Conservation (phyloP, 2,329 filamentous ascomycete species). For the Lachnellula subtilissima region DNA sequence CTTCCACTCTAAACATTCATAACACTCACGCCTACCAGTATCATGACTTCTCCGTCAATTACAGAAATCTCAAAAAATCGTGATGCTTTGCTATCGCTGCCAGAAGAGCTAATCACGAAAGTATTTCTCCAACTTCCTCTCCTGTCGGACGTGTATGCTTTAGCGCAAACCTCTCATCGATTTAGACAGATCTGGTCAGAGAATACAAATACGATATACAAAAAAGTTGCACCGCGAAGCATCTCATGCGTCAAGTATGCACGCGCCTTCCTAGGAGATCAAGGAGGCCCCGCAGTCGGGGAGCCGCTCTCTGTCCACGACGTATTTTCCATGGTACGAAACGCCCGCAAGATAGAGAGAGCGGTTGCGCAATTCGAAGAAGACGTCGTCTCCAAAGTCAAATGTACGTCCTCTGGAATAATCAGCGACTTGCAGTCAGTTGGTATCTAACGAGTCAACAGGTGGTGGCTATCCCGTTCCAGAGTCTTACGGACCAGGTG, state of each 20-base stretch:
- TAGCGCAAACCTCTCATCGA: not conserved
- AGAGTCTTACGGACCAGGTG: not conserved
- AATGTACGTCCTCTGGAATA: not conserved
- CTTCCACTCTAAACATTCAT: no score
- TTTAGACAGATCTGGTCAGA: not conserved
- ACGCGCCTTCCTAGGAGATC: not conserved
- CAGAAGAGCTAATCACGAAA: not conserved
- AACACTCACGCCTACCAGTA: not conserved
- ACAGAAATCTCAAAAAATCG: not conserved
- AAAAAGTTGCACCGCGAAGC: not conserved
- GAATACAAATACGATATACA: not conserved
- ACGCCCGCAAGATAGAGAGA: not conserved
- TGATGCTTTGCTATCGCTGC: not conserved
- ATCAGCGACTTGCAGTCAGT: not conserved
- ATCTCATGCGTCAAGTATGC: not conserved
- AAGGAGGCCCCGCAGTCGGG: not conserved
- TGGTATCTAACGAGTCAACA: not conserved
- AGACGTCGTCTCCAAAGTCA: not conserved
- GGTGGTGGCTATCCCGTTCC: not conserved
- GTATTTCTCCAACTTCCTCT: not conserved
- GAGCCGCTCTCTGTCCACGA: not conserved
- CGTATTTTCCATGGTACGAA: not conserved
- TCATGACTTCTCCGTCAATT: not conserved
- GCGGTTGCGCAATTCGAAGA: not conserved
- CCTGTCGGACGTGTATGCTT: not conserved